These are phyloP conservation scores for Aegle marmelos DNA, from an alignment of 345 rosid species.

Conservation along the genomic window DNA sequence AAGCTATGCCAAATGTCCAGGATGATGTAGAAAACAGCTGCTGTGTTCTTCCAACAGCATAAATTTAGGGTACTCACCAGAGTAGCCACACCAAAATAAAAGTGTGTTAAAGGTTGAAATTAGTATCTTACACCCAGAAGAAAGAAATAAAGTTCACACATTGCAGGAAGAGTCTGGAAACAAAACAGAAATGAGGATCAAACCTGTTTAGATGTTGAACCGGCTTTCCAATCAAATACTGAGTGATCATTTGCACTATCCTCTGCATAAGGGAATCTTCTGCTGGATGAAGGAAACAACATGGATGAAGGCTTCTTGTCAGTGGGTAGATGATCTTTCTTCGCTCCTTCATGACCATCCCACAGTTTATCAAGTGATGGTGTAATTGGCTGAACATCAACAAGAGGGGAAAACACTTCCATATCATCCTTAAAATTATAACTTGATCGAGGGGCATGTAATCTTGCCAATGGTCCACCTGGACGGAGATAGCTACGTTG, in stretches of 20 bases:
- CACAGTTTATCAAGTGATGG: slow-evolving; percentile 79
- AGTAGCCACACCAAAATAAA: not conserved
- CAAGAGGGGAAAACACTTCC: slow-evolving; percentile 91
- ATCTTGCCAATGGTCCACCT: slow-evolving; percentile 65
- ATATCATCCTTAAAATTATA: slow-evolving; percentile 84
- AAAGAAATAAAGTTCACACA: not conserved
- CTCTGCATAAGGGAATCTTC: slow-evolving; percentile 64
- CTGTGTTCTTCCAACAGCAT: not conserved
- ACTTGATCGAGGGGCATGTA: slow-evolving; percentile 65
- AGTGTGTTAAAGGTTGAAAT: not conserved
- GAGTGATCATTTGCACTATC: slow-evolving; percentile 64
- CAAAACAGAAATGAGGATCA: slow-evolving; percentile 7
- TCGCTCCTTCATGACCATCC: slow-evolving; percentile 56
- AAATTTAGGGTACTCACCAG: not conserved
- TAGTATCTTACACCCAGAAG: not conserved
- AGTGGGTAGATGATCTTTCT: slow-evolving; percentile 44
- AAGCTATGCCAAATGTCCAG: not conserved
- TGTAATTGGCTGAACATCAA: slow-evolving; percentile 73
- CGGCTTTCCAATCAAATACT: slow-evolving; percentile 75
- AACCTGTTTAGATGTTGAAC: slow-evolving; percentile 75
- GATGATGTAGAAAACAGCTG: not conserved
- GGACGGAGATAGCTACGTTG: slow-evolving; percentile 59
- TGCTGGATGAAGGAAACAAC: slow-evolving; percentile 62
- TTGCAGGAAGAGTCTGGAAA: slow-evolving; percentile 1
- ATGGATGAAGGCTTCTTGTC: slow-evolving; percentile 71